A percentile compares a stretch with the other conserved stretches of the same genome.
phyloP scores from a whole-genome alignment of 495 filamentous ascomycete genomes.

The Penicillium pulvis region DNA sequence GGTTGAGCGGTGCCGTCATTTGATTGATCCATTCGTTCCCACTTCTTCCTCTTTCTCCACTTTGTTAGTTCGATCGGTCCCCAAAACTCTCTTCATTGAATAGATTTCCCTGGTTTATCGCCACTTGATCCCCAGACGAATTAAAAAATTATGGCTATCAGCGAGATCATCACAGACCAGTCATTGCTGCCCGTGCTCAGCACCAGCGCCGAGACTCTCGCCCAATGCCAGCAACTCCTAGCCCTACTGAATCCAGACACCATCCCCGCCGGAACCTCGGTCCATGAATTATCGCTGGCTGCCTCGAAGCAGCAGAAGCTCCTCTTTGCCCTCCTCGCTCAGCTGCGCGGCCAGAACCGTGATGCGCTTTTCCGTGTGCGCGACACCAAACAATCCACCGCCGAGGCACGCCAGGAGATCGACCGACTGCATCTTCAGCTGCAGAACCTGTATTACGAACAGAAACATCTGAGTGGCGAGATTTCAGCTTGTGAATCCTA shows the following conservation, averaged over 20 bases:
- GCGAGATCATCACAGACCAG: conserved; percentile 69
- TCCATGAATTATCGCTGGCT: conserved; percentile 57
- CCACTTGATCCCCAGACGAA: conserved; percentile 1
- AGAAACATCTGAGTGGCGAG: conserved; percentile 85
- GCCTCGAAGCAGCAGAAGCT: conserved; percentile 77
- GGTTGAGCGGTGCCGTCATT: conserved; percentile 5
- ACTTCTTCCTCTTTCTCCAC: conserved; percentile 11
- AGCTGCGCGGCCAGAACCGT: conserved; percentile 81
- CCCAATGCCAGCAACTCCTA: conserved; percentile 74
- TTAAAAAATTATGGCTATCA: conserved; percentile 44
- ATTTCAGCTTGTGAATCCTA: conserved; percentile 90
- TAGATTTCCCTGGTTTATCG: not conserved
- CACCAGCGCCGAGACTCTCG: conserved; percentile 66
- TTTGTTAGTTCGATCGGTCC: not conserved
- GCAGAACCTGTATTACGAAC: conserved; percentile 96
- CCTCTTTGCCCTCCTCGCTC: conserved; percentile 75
- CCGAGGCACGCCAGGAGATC: conserved; percentile 85
- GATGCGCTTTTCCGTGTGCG: conserved; percentile 77
- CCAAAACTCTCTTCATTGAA: not conserved
- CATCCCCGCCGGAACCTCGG: conserved; percentile 34
- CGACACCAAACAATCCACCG: conserved; percentile 82
- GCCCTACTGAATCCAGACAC: conserved; percentile 54
- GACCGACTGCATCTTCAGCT: conserved; percentile 89
- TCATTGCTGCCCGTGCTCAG: conserved; percentile 70
- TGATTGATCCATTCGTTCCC: conserved; percentile 20